Conservation (phyloP, 768 basidiomycete genomes). For the Psilocybe tampanensis region DNA sequence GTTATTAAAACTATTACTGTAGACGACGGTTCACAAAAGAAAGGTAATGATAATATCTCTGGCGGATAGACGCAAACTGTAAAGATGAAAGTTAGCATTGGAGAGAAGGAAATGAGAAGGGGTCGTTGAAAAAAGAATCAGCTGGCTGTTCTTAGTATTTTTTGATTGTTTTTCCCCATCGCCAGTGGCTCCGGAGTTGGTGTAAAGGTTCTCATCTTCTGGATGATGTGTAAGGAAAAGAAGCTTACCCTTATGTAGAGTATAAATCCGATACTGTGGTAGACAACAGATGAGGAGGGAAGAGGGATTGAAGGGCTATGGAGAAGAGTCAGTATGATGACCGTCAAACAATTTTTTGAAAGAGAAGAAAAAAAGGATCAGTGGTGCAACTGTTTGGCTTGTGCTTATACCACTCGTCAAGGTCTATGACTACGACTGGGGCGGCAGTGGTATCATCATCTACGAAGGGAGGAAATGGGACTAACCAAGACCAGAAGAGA, state of each 20-base stretch:
- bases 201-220: constrained; percentile 48
- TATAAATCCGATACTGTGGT: too few species aligned
- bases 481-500: constrained; percentile 1
- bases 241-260: too few species aligned
- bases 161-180: constrained; percentile 45
- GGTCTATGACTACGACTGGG: constrained; percentile 69
- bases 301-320: constrained; percentile 2
- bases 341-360: neutral
- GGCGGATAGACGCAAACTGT: neutral
- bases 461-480: constrained; percentile 4
- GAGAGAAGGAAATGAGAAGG: neutral
- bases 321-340: constrained; percentile 6
- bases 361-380: constrained; percentile 38
- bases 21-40: neutral
- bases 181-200: constrained; percentile 47
- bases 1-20: neutral
- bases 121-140: constrained; percentile 31
- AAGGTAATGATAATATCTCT: neutral
- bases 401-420: constrained; percentile 70
- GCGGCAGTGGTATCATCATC: constrained; percentile 73
- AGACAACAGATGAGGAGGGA: neutral
- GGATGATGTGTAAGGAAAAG: neutral
- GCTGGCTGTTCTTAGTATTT: constrained; percentile 69
- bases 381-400: constrained; percentile 72
- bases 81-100: neutral